Conservation (phyloP, 306 rosid genomes). For the Rosa multiflora region DNA sequence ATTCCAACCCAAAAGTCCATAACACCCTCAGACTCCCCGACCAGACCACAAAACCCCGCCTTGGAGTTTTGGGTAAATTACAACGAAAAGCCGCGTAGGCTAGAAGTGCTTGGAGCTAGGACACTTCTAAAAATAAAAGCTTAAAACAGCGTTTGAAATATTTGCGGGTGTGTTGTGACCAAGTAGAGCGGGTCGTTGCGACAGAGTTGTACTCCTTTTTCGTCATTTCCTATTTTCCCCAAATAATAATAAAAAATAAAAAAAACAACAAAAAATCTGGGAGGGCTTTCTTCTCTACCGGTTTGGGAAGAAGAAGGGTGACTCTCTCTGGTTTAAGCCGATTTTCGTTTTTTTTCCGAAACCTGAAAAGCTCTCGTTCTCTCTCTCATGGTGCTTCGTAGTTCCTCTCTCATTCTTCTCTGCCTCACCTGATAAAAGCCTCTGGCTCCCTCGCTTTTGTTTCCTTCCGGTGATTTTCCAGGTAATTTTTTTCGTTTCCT, state of each 20-base stretch:
- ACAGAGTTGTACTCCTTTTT: background rate
- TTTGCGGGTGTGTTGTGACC: slow-evolving; percentile 27
- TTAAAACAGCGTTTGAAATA: slow-evolving; percentile 32
- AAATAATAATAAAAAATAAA: background rate
- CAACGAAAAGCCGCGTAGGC: background rate
- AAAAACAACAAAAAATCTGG: slow-evolving; percentile 22
- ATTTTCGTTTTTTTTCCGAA: background rate
- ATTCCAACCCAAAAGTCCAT: background rate
- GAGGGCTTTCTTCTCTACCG: background rate
- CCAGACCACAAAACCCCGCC: background rate
- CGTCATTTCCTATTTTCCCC: background rate
- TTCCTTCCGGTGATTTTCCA: background rate
- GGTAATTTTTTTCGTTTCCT: background rate
- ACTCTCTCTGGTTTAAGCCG: background rate
- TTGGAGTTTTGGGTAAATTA: background rate
- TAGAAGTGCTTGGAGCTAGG: slow-evolving; percentile 7
- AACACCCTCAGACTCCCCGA: background rate
- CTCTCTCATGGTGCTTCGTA: slow-evolving; percentile 12
- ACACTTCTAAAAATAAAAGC: background rate
- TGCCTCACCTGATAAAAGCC: background rate
- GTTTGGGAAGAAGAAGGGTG: background rate
- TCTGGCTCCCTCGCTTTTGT: background rate
- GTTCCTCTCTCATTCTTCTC: slow-evolving; percentile 3
- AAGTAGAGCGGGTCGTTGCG: slow-evolving; percentile 46
- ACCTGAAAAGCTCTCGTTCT: background rate